Conservation (phyloP, 2,329 filamentous ascomycete species). For the Trichoderma sp. region DNA sequence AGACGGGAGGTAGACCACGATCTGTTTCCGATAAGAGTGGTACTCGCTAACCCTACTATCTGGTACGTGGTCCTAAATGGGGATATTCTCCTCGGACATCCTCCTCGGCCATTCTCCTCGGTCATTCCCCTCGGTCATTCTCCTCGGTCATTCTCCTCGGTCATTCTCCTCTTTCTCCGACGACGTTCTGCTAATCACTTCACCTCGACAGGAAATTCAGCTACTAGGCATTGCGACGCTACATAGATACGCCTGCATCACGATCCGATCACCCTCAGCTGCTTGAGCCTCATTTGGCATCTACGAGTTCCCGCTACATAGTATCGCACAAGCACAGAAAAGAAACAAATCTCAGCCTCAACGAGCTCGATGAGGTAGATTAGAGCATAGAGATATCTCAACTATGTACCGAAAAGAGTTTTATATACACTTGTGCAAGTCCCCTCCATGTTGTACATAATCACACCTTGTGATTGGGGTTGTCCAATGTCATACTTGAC, state of each 20-base stretch:
- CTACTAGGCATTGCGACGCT: not conserved
- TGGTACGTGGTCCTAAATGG: not conserved
- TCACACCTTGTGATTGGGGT: not conserved
- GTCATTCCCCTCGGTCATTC: too few relatives aligned
- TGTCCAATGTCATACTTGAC: not conserved
- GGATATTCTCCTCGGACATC: too few relatives aligned
- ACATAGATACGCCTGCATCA: not conserved
- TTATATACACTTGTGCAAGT: not conserved
- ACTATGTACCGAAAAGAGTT: not conserved
- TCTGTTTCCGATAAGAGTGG: not conserved
- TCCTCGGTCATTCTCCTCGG: too few relatives aligned
- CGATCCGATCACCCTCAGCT: not conserved
- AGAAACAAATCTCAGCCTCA: not conserved
- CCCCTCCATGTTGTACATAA: slow-evolving; percentile 4
- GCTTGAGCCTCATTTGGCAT: not conserved
- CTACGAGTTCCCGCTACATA: not conserved
- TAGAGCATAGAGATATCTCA: not conserved
- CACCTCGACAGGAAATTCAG: not conserved
- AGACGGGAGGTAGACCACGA: not conserved
- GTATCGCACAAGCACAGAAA: not conserved
- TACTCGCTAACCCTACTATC: not conserved
- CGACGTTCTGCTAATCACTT: not conserved
- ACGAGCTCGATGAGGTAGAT: not conserved
- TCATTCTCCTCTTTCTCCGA: not conserved
- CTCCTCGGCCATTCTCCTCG: too few relatives aligned